Evolutionary conservation across 371 early-diverging fungal genomes (phyloP).

Genomic region (Mucor racemosus): DNA sequence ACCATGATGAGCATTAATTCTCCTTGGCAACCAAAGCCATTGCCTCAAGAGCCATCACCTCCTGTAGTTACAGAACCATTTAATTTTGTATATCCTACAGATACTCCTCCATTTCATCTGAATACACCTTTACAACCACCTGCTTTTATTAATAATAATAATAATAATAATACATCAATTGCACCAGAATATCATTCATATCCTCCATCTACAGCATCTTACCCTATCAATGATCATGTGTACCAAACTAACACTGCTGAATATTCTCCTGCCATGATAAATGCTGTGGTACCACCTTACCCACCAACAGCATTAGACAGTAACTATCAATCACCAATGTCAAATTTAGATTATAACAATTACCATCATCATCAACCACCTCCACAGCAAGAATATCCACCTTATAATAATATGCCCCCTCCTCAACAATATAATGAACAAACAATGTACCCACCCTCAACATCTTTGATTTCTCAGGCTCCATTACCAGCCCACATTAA

Average conservation of each 20-base stretch:
- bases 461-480: background rate
- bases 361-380: background rate
- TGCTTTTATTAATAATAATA: constrained; percentile 1
- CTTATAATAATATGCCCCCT: background rate
- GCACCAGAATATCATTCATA: background rate
- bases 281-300: background rate
- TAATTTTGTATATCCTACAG: constrained; percentile 2
- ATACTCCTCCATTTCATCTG: constrained; percentile 15
- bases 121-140: constrained; percentile 11
- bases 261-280: constrained; percentile 10
- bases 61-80: constrained; percentile 9
- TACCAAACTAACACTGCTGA: background rate
- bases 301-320: background rate
- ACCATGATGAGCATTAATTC: constrained; percentile 15
- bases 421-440: background rate
- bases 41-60: constrained; percentile 22
- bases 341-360: background rate
- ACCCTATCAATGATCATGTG: background rate
- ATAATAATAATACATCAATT: background rate
- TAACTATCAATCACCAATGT: background rate
- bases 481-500: background rate
- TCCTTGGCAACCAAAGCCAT: constrained; percentile 17
- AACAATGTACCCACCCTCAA: constrained; percentile 2
- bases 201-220: constrained; percentile 10
- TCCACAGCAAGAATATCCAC: background rate